A percentile compares a stretch with the other conserved stretches of the same genome.
These are phyloP conservation scores for Coniochaeta sp. DNA, from an alignment of 2,329 filamentous ascomycete genomes.

Conservation along the genomic window DNA sequence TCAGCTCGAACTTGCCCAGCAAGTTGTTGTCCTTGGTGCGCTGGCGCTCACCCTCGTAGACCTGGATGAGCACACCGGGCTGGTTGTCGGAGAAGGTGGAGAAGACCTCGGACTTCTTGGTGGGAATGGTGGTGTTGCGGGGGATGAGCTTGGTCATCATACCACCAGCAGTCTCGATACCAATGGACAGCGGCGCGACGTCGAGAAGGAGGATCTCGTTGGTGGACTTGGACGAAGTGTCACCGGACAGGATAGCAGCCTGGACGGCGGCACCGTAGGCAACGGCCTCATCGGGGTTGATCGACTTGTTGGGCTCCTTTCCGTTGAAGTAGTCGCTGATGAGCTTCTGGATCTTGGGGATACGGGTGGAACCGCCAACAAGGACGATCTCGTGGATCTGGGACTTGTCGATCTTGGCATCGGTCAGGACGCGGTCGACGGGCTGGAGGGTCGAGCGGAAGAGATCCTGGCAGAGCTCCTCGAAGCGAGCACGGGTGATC, in stretches of 20 bases:
- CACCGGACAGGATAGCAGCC: slow-evolving; percentile 93
- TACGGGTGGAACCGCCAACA: slow-evolving; percentile 97
- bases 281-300: slow-evolving; percentile 99
- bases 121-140: slow-evolving; percentile 98
- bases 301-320: slow-evolving; percentile 98
- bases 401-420: slow-evolving; percentile 96
- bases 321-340: slow-evolving; percentile 99
- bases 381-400: slow-evolving; percentile 98
- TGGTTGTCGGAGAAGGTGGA: slow-evolving; percentile 99
- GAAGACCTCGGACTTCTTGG: slow-evolving; percentile 99
- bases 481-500: slow-evolving; percentile 98
- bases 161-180: slow-evolving; percentile 99
- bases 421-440: slow-evolving; percentile 91
- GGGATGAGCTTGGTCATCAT: slow-evolving; percentile 99
- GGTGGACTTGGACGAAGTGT: slow-evolving; percentile 93
- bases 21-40: slow-evolving; percentile 99
- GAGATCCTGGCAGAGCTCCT: slow-evolving; percentile 97
- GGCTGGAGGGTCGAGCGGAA: slow-evolving; percentile 97
- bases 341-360: slow-evolving; percentile 97
- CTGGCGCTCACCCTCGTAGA: slow-evolving; percentile 97
- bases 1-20: slow-evolving; percentile 98
- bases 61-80: slow-evolving; percentile 97
- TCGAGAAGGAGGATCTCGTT: slow-evolving; percentile 98
- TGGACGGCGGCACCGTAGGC: slow-evolving; percentile 97
- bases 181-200: slow-evolving; percentile 87